Evolutionary conservation across 495 filamentous ascomycete species (phyloP), one percentile per base, ranked within the genome.

Genomic region (Penicillium goetzii): DNA sequence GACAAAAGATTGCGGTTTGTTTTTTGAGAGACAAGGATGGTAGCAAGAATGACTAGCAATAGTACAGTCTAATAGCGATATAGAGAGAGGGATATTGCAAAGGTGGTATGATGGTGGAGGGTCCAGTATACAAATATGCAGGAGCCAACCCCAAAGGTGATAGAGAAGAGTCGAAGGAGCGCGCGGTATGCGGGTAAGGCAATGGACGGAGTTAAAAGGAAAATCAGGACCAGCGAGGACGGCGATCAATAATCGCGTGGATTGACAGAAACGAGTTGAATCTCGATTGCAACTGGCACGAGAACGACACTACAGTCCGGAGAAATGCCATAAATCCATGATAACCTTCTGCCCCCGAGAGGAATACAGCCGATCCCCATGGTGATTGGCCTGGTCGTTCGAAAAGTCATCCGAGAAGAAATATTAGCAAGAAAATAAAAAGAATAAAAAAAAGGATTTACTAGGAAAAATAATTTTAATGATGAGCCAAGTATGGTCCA

Each of bases 121-220:
- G 12, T 50, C 41, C 9, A 51, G 47, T 51, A 51, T 51, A 51
- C 47, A 30, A 51, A 30, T 51, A 51, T 51, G 47, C 47, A 30
- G 10, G 25, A 51, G 43, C 19, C n/a, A 9, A 49, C 10, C 23
- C 25, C 47, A 11, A 25, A 47, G n/a, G 47, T 23, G 19, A 7
- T 8, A 51, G 6, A 61, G 26, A 43, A 65, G 68, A 63, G 70
- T 72, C 62, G 65, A 65, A 61, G 57, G 61, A 59, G 54, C 36
- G 66, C 64, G 70, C 65, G 59, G 55, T 60, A 65, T 72, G 73
- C 68, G 66, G 67, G 68, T 74, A 70, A 73, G 67, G 75, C 68
- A 72, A 70, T 66, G 67, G 64, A 64, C 65, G 69, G 73, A 75
- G 71, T 74, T 72, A 75, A 74, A 78, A 74, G 69, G 60, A 68